These are phyloP conservation scores for Rhynchospora pubera DNA, from an alignment of 176 grass and related monocot species.

Conservation along the genomic window DNA sequence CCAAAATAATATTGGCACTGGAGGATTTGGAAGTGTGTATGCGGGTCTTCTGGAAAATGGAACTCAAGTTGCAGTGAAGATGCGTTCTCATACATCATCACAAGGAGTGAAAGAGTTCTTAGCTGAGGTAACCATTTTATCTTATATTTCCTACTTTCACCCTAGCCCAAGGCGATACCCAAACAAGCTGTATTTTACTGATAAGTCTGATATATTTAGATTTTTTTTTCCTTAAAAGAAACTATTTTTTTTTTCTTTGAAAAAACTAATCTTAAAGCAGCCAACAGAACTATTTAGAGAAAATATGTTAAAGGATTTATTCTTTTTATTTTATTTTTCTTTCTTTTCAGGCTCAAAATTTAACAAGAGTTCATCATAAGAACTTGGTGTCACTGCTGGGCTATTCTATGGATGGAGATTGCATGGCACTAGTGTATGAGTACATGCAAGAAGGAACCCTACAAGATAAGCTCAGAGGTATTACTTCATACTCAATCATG, in stretches of 20 bases:
- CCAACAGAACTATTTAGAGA: neutral
- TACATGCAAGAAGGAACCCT: constrained; percentile 24
- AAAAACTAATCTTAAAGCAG: neutral
- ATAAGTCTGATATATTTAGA: neutral
- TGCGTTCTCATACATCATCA: constrained; percentile 9
- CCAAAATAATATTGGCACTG: constrained; percentile 13
- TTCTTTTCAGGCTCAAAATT: constrained; percentile 1
- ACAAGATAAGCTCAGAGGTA: constrained; percentile 8
- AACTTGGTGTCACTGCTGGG: constrained; percentile 14
- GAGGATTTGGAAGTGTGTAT: constrained; percentile 23
- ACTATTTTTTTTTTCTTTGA: neutral
- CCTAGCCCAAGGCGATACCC: too few species aligned
- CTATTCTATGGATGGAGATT: constrained; percentile 10
- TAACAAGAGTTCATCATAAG: constrained; percentile 19
- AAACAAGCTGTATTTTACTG: neutral
- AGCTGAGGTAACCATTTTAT: constrained; percentile 14
- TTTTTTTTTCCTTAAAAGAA: neutral
- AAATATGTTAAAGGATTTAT: too few species aligned
- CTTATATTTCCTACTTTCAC: neutral
- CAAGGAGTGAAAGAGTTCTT: constrained; percentile 30
- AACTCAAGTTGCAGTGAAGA: constrained; percentile 30
- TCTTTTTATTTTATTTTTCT: neutral
- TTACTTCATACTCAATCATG: neutral
- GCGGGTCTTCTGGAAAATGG: neutral
- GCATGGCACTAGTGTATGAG: constrained; percentile 24